These are phyloP conservation scores for Rosa persica DNA, from an alignment of 306 rosid species.

Conservation along the genomic window DNA sequence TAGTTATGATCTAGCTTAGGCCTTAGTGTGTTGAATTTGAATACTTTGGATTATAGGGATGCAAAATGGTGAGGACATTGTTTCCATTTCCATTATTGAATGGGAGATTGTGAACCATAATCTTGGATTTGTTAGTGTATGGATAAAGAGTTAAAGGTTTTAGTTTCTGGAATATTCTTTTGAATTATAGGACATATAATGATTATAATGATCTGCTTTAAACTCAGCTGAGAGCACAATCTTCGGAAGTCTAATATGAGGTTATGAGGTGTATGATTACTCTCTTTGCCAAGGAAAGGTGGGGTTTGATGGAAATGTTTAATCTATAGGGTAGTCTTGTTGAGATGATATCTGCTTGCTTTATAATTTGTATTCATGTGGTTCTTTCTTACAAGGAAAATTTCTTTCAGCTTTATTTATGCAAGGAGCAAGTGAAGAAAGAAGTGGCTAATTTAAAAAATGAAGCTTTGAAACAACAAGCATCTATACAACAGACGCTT, in stretches of 20 bases:
- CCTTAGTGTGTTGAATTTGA: background rate
- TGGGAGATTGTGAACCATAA: too few relatives aligned
- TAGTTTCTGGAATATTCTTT: background rate
- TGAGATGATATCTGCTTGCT: background rate
- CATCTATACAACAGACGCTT: slow-evolving; percentile 48
- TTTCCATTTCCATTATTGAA: background rate
- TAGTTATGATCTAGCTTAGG: background rate
- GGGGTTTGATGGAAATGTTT: background rate
- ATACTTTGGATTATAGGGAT: background rate
- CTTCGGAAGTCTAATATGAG: background rate
- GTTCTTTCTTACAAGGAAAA: background rate
- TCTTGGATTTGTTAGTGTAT: background rate
- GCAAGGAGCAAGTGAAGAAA: slow-evolving; percentile 57
- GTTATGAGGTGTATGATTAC: background rate
- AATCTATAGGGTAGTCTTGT: background rate
- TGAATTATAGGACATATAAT: background rate
- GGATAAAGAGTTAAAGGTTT: too few relatives aligned
- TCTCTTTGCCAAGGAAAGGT: background rate
- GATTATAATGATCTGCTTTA: background rate
- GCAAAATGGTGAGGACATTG: background rate
- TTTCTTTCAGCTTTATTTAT: slow-evolving; percentile 60
- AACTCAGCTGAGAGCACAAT: background rate
- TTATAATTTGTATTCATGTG: background rate
- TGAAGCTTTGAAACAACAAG: slow-evolving; percentile 60
- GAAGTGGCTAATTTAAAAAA: slow-evolving; percentile 45